Percentiles rank a stretch among this genome's conserved stretches.
Evolutionary conservation across 371 early-diverging fungal species (phyloP).

Genomic region (Saksenaea vasiformis): DNA sequence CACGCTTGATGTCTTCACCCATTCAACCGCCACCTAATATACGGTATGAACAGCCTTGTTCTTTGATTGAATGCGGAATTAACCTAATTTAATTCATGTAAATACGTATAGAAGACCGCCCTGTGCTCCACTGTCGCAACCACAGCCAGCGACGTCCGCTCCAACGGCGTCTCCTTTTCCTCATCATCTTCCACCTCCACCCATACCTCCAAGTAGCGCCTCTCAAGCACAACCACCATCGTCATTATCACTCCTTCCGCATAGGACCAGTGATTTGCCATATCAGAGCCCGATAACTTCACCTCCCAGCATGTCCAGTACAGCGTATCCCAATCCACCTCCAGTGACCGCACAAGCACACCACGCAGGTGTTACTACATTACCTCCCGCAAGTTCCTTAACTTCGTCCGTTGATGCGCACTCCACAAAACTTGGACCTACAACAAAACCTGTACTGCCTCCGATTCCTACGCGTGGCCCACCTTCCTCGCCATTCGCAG

Average conservation of each 20-base stretch:
- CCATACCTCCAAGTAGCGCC: slow-evolving; percentile 1
- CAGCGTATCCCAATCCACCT: neutral
- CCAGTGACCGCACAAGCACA: neutral
- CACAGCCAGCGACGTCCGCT: neutral
- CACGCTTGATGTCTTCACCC: slow-evolving; percentile 6
- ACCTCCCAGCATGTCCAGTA: neutral
- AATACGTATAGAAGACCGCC: neutral
- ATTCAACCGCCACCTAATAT: slow-evolving; percentile 4
- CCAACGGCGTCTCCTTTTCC: slow-evolving; percentile 4
- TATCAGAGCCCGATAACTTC: slow-evolving; percentile 5
- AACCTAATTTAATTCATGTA: neutral
- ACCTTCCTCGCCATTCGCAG: neutral
- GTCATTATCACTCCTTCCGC: neutral
- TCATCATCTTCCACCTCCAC: slow-evolving; percentile 1
- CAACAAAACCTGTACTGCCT: neutral
- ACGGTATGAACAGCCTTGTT: neutral
- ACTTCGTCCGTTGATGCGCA: neutral
- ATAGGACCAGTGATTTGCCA: neutral
- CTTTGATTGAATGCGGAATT: neutral
- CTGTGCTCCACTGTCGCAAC: slow-evolving; percentile 1
- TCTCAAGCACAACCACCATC: neutral
- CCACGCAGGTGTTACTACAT: neutral
- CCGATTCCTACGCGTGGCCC: slow-evolving; percentile 4
- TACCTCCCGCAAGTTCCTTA: neutral
- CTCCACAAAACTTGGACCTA: neutral